A percentile compares a stretch with the other conserved stretches of the same genome.
phyloP scores from a whole-genome alignment of 2,329 filamentous ascomycete species.

The Arthrobotrys conoides region DNA sequence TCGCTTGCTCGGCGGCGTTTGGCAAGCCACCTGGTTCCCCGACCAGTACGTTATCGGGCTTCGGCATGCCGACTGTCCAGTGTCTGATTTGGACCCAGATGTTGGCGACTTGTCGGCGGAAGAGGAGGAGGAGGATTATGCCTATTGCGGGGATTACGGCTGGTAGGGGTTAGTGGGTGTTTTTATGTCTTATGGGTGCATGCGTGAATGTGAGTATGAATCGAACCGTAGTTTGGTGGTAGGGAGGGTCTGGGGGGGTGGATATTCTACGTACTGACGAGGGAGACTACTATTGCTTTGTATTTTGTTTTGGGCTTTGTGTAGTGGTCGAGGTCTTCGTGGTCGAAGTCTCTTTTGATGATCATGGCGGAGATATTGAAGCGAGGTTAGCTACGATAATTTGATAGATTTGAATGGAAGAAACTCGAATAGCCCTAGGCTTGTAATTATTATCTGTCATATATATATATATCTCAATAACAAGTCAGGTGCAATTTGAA shows the following conservation, averaged over 20 bases:
- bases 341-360: slow-evolving; percentile 46
- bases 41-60: slow-evolving; percentile 20
- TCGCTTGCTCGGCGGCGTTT: slow-evolving; percentile 28
- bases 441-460: too few relatives aligned
- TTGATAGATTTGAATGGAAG: not conserved
- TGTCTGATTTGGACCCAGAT: slow-evolving; percentile 40
- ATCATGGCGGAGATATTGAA: slow-evolving; percentile 7
- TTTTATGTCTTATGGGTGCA: too few relatives aligned
- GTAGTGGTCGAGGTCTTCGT: slow-evolving; percentile 49
- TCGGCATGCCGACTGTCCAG: slow-evolving; percentile 42
- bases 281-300: slow-evolving; percentile 38
- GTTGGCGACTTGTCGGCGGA: slow-evolving; percentile 32
- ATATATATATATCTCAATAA: too few relatives aligned
- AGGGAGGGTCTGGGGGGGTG: too few relatives aligned
- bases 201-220: too few relatives aligned
- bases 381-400: not conserved
- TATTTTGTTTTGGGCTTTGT: slow-evolving; percentile 17
- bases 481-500: too few relatives aligned
- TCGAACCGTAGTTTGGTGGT: too few relatives aligned
- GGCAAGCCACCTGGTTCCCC: slow-evolving; percentile 1
- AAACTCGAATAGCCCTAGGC: too few relatives aligned
- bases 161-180: not conserved
- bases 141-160: slow-evolving; percentile 33
- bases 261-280: slow-evolving; percentile 32
- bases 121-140: slow-evolving; percentile 30